Base-by-base conservation (phyloP, 2,329 filamentous ascomycete genomes). In the Xylariaceae sp. region DNA sequence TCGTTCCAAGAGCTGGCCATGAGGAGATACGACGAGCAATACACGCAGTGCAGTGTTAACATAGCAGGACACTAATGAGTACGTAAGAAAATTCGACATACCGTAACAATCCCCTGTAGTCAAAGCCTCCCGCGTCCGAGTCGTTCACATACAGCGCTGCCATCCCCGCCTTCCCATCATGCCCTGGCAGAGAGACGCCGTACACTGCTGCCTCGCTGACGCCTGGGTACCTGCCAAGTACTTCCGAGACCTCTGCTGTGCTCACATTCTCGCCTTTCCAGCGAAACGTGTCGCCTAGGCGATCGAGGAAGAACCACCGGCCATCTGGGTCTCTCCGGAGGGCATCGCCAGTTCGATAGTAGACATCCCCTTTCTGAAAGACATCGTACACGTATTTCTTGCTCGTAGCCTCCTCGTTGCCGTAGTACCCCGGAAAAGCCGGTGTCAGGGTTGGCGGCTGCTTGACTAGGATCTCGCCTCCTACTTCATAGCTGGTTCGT, bases 241-340 rank as follows among this genome's bases (percentile, higher is more conserved):
- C 76, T 60, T 87, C 82, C 2, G 83, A 76, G 1, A 89, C 86
- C 68, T 89, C 86, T 11, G 83, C 73, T 39, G 83, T 87, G 11
- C 80, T 83, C 39, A 87, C 82, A 59, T 87, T 87, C 68, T 87
- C 83, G 47, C 81, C 81, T 67, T 89, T 89, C 87, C 87, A 89
- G 31, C 87, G 78, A 69, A 86, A 90, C 0, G 87, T 90, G 66
- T 90, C 87, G 1, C 87, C 87, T 1, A 89, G 75, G 5, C 71
- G 75, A 60, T 90, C 87, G 36, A 86, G 68, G 67, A 90, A 90
- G 69, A 78, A 89, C 80, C 83, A 86, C 10, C 83, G 73, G 0
- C 86, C 86, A 47, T 90, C 84, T 2, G 58, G 57, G 55, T 86
- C 81, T 17, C 80, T 74, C 3, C 82, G 72, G 38, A 90, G 65